These are phyloP conservation scores for Fusarium tupiense DNA, from an alignment of 2,329 filamentous ascomycete species.

Conservation along the genomic window DNA sequence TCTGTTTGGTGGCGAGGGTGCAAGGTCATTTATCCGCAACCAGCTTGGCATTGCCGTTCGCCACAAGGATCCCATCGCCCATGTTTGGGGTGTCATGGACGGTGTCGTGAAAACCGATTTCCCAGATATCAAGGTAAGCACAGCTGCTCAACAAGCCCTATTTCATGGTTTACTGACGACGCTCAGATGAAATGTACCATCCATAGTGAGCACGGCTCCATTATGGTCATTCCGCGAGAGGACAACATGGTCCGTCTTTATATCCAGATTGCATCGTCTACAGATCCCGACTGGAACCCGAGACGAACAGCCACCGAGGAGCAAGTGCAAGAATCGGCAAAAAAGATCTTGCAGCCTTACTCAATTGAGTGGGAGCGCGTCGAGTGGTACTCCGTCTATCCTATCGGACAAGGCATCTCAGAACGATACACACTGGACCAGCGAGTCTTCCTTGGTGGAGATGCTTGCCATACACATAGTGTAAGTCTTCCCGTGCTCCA, in stretches of 20 bases:
- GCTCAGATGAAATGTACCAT: conserved; percentile 77
- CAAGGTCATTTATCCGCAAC: conserved; percentile 71
- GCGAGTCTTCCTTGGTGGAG: conserved; percentile 78
- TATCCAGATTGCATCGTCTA: conserved; percentile 72
- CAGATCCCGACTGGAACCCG: conserved; percentile 68
- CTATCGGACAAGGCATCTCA: conserved; percentile 78
- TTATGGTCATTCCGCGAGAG: conserved; percentile 83
- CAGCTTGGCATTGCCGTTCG: conserved; percentile 76
- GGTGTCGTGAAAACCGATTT: conserved; percentile 78
- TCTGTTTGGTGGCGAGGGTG: conserved; percentile 76
- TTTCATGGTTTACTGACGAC: conserved; percentile 53
- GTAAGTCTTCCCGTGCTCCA: conserved; percentile 59
- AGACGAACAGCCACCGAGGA: conserved; percentile 70
- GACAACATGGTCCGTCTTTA: conserved; percentile 75
- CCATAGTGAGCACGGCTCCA: conserved; percentile 77
- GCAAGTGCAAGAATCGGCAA: conserved; percentile 72
- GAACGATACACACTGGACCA: conserved; percentile 74
- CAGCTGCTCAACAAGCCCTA: neutral
- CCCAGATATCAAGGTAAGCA: conserved; percentile 75
- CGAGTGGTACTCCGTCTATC: conserved; percentile 81
- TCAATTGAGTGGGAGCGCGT: conserved; percentile 73
- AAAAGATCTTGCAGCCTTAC: conserved; percentile 73
- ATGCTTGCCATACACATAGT: conserved; percentile 83
- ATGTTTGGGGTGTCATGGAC: conserved; percentile 83
- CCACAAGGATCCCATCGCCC: conserved; percentile 73